phyloP scores from a whole-genome alignment of 306 rosid species.

The Cicer cuneatum region DNA sequence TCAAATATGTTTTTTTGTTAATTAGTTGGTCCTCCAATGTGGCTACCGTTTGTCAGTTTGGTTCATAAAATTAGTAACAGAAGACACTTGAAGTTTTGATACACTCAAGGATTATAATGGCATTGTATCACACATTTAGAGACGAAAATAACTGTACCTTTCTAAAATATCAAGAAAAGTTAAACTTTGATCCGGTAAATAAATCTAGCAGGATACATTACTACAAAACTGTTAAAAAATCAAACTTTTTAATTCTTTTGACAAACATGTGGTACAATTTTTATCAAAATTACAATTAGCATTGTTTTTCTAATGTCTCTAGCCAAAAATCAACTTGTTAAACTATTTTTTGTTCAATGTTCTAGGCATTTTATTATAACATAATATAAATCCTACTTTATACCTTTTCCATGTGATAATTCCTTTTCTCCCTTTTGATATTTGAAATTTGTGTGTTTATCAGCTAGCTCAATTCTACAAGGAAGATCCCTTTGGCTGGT shows the following conservation, averaged over 20 bases:
- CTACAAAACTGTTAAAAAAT: background rate
- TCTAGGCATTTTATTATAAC: background rate
- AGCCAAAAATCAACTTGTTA: background rate
- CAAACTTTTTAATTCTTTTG: background rate
- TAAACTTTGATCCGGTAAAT: background rate
- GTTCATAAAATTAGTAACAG: too few relatives aligned
- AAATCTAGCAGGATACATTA: background rate
- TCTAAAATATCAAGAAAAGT: background rate
- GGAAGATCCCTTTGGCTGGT: slow-evolving; percentile 51
- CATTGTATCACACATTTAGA: too few relatives aligned
- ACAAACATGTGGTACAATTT: background rate
- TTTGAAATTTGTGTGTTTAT: slow-evolving; percentile 18
- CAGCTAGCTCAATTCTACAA: slow-evolving; percentile 55
- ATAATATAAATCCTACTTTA: background rate
- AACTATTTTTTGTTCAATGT: background rate
- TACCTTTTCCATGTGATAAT: slow-evolving; percentile 1
- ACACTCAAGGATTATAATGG: too few relatives aligned
- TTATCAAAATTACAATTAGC: slow-evolving; percentile 13
- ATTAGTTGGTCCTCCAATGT: too few relatives aligned
- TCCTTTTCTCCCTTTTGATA: background rate
- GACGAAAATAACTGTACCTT: too few relatives aligned
- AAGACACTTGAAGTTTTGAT: too few relatives aligned
- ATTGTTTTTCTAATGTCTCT: background rate
- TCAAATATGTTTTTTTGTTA: too few relatives aligned
- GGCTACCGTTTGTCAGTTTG: too few relatives aligned